These are phyloP conservation scores for Botrytis squamosa DNA, from an alignment of 2,329 filamentous ascomycete genomes.

Conservation along the genomic window DNA sequence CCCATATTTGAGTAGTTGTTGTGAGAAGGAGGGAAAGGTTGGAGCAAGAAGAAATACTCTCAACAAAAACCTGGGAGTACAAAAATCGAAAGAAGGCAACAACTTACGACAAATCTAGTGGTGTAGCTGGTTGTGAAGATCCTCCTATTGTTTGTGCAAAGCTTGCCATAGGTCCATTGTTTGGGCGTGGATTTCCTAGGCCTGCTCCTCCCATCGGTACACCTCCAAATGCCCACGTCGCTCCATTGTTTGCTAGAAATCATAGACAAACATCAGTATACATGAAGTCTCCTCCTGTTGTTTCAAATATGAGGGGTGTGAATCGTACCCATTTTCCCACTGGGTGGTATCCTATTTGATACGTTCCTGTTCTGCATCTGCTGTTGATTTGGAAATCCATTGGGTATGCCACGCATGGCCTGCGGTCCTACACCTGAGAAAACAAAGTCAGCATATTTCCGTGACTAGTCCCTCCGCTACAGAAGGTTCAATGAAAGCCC, in stretches of 20 bases:
- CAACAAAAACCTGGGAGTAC: constrained; percentile 17
- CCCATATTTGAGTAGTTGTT: constrained; percentile 12
- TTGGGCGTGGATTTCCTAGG: constrained; percentile 53
- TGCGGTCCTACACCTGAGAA: constrained; percentile 53
- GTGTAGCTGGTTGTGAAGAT: constrained; percentile 60
- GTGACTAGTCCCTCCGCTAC: neutral
- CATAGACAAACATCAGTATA: constrained; percentile 31
- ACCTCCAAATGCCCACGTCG: constrained; percentile 62
- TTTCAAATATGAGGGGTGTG: constrained; percentile 6
- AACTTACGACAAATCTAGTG: constrained; percentile 65
- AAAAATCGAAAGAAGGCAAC: constrained; percentile 28
- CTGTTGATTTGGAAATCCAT: constrained; percentile 58
- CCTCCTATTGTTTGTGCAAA: constrained; percentile 63
- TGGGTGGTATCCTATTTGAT: constrained; percentile 60
- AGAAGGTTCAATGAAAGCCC: neutral
- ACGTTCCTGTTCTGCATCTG: constrained; percentile 57
- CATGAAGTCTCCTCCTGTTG: constrained; percentile 4
- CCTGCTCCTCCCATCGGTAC: constrained; percentile 59
- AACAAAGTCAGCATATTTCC: constrained; percentile 28
- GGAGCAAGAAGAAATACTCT: neutral
- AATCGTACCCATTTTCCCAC: constrained; percentile 62
- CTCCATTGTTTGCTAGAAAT: constrained; percentile 40
- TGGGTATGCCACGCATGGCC: constrained; percentile 60
- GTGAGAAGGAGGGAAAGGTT: neutral
- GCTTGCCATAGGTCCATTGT: constrained; percentile 59